Evolutionary conservation across 2,329 filamentous ascomycete species (phyloP).

Genomic region (Paraconiothyrium sp.): DNA sequence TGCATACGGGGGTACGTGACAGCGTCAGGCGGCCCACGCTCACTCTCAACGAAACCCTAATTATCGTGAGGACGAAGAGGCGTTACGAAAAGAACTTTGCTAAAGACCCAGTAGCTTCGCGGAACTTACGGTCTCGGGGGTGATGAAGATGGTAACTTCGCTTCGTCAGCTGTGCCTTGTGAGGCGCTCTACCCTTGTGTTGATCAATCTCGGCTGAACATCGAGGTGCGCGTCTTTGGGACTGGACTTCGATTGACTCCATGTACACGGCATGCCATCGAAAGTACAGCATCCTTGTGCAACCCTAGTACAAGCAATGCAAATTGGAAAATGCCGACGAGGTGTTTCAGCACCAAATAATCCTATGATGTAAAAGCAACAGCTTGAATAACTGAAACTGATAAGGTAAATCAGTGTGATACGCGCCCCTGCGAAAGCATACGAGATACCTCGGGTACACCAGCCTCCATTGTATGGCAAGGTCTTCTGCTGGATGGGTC

Average conservation of each 20-base stretch:
- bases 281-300: not conserved
- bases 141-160: too few species aligned
- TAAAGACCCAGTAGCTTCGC: too few species aligned
- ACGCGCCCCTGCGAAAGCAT: too few species aligned
- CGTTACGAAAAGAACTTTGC: not conserved
- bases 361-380: too few species aligned
- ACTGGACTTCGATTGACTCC: not conserved
- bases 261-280: not conserved
- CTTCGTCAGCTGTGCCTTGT: too few species aligned
- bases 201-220: not conserved
- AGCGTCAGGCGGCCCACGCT: not conserved
- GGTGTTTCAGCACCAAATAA: not conserved
- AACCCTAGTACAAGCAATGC: not conserved
- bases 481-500: too few species aligned
- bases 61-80: not conserved
- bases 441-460: too few species aligned
- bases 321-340: not conserved
- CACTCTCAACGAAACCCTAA: not conserved
- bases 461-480: too few species aligned
- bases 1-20: not conserved
- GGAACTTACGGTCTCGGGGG: too few species aligned
- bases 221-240: not conserved
- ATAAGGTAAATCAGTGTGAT: too few species aligned
- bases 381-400: too few species aligned
- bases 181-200: not conserved